Base-by-base conservation (phyloP, 208 protist genomes). In the Wallacemonas rigidus region DNA sequence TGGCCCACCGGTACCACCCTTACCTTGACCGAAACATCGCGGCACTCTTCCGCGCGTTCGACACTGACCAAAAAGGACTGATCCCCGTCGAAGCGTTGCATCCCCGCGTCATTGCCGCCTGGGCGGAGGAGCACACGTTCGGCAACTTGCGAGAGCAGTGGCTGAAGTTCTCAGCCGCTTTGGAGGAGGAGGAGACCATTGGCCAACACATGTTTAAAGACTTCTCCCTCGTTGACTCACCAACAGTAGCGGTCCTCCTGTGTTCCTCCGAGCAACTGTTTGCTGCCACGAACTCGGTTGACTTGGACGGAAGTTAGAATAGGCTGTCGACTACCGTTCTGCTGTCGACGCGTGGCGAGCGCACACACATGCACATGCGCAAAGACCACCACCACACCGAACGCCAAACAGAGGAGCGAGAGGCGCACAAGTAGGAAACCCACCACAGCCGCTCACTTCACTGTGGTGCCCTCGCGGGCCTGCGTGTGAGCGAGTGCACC, bases 11-110 rank as follows among this genome's bases (percentile, higher is more conserved):
- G 11, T 81, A 87, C 69, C 90, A 95, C 72, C 82, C 85, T 1
- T 63, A 55, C 9, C 72, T 95, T 3, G 63, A 89, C 62, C 71
- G 75, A 12, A 92, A 91, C 65, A 83, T 92, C 39, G 56, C 47
- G 1, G 81, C 82, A 26, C 75, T 95, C 57, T 92, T 95, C 53
- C 72, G 56, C 15, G 84, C 83, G 44, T 95, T 95, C 63, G 90
- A 91, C 60, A 51, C 72, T 1, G 83, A 89, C 0, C 43, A 65
- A 14, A 70, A 74, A 5, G 85, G 80, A 1, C 58, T 80, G 3
- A 84, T 95, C 8, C 82, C 87, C 1, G 56, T 77, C 11, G 83
- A 87, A 55, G 80, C 75, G 54, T 69, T 95, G 38, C 76, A 77
- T 17, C 69, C 83, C 11, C 51, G 68, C 15, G 80, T 89, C 9